A percentile compares a stretch with the other conserved stretches of the same genome.
These are phyloP conservation scores for Dactylonectria estremocensis DNA, from an alignment of 2,329 filamentous ascomycete genomes.

Conservation along the genomic window DNA sequence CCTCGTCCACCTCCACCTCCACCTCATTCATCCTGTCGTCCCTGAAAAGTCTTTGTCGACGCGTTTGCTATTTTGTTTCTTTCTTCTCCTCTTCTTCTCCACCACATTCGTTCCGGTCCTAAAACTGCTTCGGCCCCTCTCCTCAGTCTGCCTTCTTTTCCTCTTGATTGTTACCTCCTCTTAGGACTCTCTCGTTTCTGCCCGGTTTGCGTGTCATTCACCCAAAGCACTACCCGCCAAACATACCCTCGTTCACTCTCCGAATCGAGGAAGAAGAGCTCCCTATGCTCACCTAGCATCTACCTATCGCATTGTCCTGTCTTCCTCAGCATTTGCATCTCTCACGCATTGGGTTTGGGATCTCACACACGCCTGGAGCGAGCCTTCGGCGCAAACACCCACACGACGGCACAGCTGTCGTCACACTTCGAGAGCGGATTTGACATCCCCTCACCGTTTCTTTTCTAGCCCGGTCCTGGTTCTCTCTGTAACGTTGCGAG, in stretches of 20 bases:
- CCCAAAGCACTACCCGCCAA: constrained; percentile 21
- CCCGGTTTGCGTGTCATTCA: constrained; percentile 31
- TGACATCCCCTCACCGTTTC: constrained; percentile 46
- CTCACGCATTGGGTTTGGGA: constrained; percentile 40
- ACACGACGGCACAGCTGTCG: constrained; percentile 25
- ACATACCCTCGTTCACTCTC: constrained; percentile 40
- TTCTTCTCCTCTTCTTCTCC: constrained; percentile 40
- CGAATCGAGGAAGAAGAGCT: constrained; percentile 24
- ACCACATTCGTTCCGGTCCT: constrained; percentile 47
- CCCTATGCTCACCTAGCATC: constrained; percentile 25
- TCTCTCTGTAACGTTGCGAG: constrained; percentile 37
- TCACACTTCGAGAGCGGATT: constrained; percentile 41
- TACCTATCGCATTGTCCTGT: constrained; percentile 34
- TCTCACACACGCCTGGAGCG: constrained; percentile 44
- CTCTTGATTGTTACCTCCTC: constrained; percentile 35
- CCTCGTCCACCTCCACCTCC: constrained; percentile 26
- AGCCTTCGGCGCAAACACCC: constrained; percentile 41
- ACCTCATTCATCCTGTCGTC: constrained; percentile 34
- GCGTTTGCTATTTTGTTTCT: constrained; percentile 33
- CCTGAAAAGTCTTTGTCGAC: constrained; percentile 44
- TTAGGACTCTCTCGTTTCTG: constrained; percentile 38
- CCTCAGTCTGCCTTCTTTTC: constrained; percentile 23
- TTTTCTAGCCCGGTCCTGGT: constrained; percentile 28
- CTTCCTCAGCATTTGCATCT: constrained; percentile 40
- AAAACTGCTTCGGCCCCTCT: constrained; percentile 44